Evolutionary conservation across 2,329 filamentous ascomycete species (phyloP), one percentile per base, ranked within the genome.

Genomic region (Neurospora sp.): DNA sequence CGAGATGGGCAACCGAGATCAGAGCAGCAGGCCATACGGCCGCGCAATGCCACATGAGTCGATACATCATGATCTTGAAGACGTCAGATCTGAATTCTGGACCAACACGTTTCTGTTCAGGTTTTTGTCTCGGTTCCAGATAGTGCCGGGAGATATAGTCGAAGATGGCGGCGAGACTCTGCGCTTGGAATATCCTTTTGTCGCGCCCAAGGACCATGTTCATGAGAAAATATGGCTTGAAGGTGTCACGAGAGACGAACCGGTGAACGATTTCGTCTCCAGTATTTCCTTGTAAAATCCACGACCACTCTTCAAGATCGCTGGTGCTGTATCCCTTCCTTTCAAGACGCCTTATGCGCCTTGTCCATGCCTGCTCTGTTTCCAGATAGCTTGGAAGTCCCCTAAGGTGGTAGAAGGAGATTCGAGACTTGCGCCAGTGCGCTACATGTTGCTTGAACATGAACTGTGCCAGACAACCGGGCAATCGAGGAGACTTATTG

Each of bases 221-320:
- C 2, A 82, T 72, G 8, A 84, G 72, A 41, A 83, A 84, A 4
- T 81, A 71, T 2, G 82, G 82, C 69, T 80, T 81, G 8, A 75
- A 77, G 8, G 71, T 73, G 33, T 78, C 73, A 19, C 73, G 76
- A 1, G 77, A 78, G 46, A 81, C 67, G 28, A 83, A 77, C 11
- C 82, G 78, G 65, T 78, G 72, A 6, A 81, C 74, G 15, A 79
- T 78, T 52, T 67, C 73, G 69, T 83, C 82, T 8, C 77, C 77
- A 66, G 78, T 73, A 6, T 77, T 70, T 0, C 76, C 79, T 0
- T 75, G 77, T 19, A 84, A 66, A 33, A 84, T 81, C 81, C 80
- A 82, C 52, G 79, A 69, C 82, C 82, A 83, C 46, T 80, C 78
- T 12, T 78, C 77, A 38, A 83, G 67, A 46, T 82, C 77, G 1